Conservation (phyloP, 1,284 basidiomycete genomes). For the Melanopsichium pennsylvanicum region DNA sequence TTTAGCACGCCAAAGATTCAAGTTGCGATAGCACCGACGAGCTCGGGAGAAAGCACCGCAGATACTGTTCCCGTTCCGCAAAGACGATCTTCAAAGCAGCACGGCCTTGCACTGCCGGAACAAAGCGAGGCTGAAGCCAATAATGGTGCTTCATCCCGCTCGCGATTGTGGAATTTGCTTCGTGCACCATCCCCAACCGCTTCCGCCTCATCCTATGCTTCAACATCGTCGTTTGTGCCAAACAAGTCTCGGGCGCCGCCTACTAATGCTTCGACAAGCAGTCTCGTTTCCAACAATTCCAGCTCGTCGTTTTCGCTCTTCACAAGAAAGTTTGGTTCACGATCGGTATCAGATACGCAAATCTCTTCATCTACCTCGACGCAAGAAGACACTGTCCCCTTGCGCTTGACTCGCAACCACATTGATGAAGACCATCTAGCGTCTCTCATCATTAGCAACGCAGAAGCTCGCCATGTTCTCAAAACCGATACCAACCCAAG, state of each 20-base stretch:
- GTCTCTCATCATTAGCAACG: conserved; percentile 35
- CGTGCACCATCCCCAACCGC: conserved; percentile 6
- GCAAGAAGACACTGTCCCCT: neutral
- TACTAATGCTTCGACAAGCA: conserved; percentile 2
- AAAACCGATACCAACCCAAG: conserved; percentile 16
- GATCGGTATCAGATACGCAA: conserved; percentile 6
- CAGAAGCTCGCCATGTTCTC: conserved; percentile 37
- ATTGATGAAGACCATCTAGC: conserved; percentile 37
- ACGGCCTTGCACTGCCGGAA: neutral
- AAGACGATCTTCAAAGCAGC: neutral
- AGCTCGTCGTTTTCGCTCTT: conserved; percentile 14
- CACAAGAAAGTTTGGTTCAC: conserved; percentile 7
- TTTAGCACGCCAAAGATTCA: conserved; percentile 1
- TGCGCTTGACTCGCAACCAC: conserved; percentile 16
- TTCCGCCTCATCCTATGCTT: conserved; percentile 12
- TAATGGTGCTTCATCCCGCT: neutral
- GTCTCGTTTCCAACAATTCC: conserved; percentile 2
- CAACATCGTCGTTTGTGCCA: conserved; percentile 1
- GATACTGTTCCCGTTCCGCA: neutral
- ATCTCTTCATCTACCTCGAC: conserved; percentile 1
- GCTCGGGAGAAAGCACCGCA: neutral
- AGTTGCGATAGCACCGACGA: neutral
- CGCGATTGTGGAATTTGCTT: conserved; percentile 10
- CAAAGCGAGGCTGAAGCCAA: neutral
- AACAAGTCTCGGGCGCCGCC: neutral